phyloP scores from a whole-genome alignment of 1,284 basidiomycete genomes.

The Cryptococcus maquisensis region DNA sequence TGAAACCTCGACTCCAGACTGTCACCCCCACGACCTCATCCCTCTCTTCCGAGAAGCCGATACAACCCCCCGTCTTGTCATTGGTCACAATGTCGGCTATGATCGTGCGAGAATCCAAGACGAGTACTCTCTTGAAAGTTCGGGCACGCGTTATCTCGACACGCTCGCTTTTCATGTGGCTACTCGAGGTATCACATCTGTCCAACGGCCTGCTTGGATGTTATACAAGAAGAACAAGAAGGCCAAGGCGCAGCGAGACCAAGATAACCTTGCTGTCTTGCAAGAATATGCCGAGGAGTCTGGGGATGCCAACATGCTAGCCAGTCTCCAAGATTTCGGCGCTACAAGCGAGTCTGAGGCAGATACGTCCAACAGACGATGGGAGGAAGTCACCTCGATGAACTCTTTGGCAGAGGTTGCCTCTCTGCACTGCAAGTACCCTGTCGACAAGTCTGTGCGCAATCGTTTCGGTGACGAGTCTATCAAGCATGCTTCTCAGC shows the following conservation, averaged over 20 bases:
- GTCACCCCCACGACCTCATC: conserved; percentile 37
- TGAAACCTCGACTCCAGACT: conserved; percentile 22
- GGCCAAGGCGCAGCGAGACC: conserved; percentile 41
- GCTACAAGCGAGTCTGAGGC: conserved; percentile 41
- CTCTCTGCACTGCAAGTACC: conserved; percentile 76
- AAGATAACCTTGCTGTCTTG: conserved; percentile 39
- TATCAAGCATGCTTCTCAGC: conserved; percentile 53
- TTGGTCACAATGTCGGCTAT: conserved; percentile 95
- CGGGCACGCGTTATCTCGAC: conserved; percentile 80
- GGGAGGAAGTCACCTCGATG: conserved; percentile 89
- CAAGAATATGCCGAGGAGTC: conserved; percentile 53
- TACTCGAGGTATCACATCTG: conserved; percentile 88
- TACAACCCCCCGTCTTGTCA: conserved; percentile 60
- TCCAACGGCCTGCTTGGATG: conserved; percentile 90
- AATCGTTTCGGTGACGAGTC: conserved; percentile 61
- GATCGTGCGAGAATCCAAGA: conserved; percentile 80
- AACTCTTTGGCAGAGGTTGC: conserved; percentile 94
- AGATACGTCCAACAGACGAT: conserved; percentile 48
- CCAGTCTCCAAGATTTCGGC: conserved; percentile 24
- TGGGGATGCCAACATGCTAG: conserved; percentile 49
- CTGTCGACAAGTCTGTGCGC: conserved; percentile 74
- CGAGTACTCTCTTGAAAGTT: conserved; percentile 72
- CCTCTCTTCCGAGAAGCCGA: conserved; percentile 30
- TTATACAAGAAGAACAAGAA: conserved; percentile 59
- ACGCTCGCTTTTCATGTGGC: conserved; percentile 95